These are phyloP conservation scores for Agarophyton chilense DNA, from an alignment of 23 red algal species.

Conservation along the genomic window DNA sequence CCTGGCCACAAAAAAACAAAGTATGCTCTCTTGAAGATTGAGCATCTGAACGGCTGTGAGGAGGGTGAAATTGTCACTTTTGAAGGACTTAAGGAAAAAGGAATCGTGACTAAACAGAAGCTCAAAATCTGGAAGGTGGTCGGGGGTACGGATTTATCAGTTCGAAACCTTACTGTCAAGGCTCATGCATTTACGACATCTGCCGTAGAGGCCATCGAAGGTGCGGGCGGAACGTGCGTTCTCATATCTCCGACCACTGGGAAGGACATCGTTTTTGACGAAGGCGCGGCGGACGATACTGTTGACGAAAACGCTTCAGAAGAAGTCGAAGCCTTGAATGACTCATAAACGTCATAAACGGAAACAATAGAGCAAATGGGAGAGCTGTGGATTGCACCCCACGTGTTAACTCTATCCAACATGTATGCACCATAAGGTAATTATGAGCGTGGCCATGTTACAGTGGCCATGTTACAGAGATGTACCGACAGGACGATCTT, in stretches of 20 bases:
- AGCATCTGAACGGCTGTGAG: constrained; percentile 75
- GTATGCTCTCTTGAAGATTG: constrained; percentile 90
- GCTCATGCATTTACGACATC: constrained; percentile 95
- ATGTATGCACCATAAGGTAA: not conserved
- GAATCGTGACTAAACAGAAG: constrained; percentile 85
- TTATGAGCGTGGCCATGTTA: no score
- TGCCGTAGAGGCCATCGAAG: constrained; percentile 86
- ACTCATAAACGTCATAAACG: not conserved
- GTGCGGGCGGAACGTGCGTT: constrained; percentile 87
- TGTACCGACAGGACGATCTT: no score
- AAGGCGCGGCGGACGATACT: constrained; percentile 39
- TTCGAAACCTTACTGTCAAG: constrained; percentile 86
- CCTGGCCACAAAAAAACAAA: constrained; percentile 83
- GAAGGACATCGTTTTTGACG: constrained; percentile 72
- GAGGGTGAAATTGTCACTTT: constrained; percentile 82
- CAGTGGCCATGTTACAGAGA: no score
- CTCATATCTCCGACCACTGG: constrained; percentile 84
- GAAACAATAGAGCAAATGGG: not conserved
- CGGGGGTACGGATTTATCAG: constrained; percentile 79
- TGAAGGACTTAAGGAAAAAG: constrained; percentile 59
- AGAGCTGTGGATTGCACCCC: not conserved
- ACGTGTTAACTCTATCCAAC: not conserved
- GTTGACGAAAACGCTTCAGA: not conserved
- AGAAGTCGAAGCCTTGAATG: not conserved
- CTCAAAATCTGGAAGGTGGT: constrained; percentile 90